Percentiles rank a stretch among this genome's conserved stretches.
Evolutionary conservation across 2,329 filamentous ascomycete species (phyloP).

Genomic region (Hypocrella siamensis): DNA sequence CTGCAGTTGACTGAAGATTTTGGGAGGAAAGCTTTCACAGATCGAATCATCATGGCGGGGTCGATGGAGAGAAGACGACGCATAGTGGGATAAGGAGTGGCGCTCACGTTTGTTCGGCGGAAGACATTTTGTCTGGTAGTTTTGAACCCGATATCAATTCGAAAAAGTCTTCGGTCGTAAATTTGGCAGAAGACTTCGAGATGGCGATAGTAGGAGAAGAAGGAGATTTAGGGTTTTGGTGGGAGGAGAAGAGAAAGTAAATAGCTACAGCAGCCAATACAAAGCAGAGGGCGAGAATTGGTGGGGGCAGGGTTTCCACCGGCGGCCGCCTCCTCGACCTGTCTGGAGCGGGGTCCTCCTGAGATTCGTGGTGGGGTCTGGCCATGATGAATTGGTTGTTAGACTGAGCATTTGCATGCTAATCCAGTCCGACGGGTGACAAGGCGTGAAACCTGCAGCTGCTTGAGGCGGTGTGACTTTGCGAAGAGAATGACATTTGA

Average conservation of each 20-base stretch:
- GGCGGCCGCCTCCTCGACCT: conserved; percentile 14
- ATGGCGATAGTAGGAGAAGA: conserved; percentile 14
- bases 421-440: too few relatives aligned
- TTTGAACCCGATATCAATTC: conserved; percentile 11
- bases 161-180: conserved; percentile 9
- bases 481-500: too few relatives aligned
- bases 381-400: conserved; percentile 3
- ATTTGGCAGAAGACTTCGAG: conserved; percentile 11
- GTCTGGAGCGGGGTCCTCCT: conserved; percentile 4
- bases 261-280: conserved; percentile 20
- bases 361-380: conserved; percentile 2
- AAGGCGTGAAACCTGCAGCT: too few relatives aligned
- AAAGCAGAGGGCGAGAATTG: conserved; percentile 23
- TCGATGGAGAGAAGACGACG: conserved; percentile 4
- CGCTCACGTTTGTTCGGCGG: conserved; percentile 70
- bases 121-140: conserved; percentile 44
- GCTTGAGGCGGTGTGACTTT: too few relatives aligned
- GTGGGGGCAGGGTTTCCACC: conserved; percentile 26
- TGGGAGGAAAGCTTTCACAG: conserved; percentile 5
- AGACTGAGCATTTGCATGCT: not conserved
- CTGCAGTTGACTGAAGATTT: not conserved
- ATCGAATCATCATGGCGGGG: conserved; percentile 17
- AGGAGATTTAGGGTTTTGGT: conserved; percentile 7
- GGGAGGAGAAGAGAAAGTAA: conserved; percentile 5
- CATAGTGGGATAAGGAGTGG: not conserved